Evolutionary conservation across 768 basidiomycete genomes (phyloP), one percentile per base, ranked within the genome.

Genomic region (Suillus paluster): DNA sequence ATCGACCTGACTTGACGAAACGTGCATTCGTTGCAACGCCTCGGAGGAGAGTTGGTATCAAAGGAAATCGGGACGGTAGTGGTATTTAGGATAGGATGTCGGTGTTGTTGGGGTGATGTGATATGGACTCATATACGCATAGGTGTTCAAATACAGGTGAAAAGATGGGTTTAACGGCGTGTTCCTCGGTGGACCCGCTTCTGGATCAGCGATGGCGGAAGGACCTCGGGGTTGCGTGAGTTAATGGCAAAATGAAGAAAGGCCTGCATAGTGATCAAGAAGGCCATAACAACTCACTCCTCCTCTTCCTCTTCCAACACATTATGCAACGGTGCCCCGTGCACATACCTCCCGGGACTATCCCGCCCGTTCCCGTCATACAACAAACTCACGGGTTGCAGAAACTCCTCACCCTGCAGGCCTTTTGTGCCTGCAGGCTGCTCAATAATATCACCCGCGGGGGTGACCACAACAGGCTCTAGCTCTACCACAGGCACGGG

Each of bases 301-400:
- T 91, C 89, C 64, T 92, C 91, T 62, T 90, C 88, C 68, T 93
- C 92, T 72, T 94, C 93, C 53, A 93, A 25, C 45, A 95, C 93
- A 63, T 94, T 94, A 66, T 94, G 91, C 68, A 95, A 80, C 33
- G 93, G 93, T 9, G 91, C 90, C 27, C 93, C 93, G 68, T 95
- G 93, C 15, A 92, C 73, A 70, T 95, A 95, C 46, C 91, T 84
- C 38, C 73, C 84, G 12, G 90, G 90, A 67, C 88, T 90, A 21
- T 75, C 78, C n/a, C 85, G 80, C 5, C 86, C 86, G 9, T 79
- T 73, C 21, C 86, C 85, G n/a, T 78, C 78, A 17, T 79, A 66
- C 11, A 75, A 63, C 8, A 79, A 50, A 2, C 68, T 70, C 6
- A 79, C 78, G 4, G 73, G 74, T 36, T 80, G 77, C 14, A 76